phyloP scores from a whole-genome alignment of 768 basidiomycete genomes.

The Podaxis sp. region DNA sequence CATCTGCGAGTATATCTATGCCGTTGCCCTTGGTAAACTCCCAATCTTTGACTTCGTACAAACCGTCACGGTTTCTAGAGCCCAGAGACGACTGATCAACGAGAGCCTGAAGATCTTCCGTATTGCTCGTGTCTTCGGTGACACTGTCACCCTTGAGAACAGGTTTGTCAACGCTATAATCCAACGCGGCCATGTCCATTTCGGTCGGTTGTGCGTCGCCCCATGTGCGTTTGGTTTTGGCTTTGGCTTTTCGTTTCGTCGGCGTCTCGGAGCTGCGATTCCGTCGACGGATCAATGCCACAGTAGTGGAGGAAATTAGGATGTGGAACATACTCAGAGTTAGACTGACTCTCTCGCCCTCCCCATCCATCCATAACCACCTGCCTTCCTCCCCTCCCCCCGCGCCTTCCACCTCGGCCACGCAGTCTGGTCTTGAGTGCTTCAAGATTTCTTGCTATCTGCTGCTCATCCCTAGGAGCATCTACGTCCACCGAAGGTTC shows the following conservation, averaged over 20 bases:
- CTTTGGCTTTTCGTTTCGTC: slow-evolving; percentile 58
- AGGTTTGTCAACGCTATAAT: slow-evolving; percentile 72
- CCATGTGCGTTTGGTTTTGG: slow-evolving; percentile 89
- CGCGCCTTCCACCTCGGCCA: slow-evolving; percentile 65
- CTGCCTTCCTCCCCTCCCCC: slow-evolving; percentile 51
- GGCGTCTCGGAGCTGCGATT: slow-evolving; percentile 58
- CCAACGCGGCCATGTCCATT: slow-evolving; percentile 89
- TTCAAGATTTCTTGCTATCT: slow-evolving; percentile 90
- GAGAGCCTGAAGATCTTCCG: slow-evolving; percentile 55
- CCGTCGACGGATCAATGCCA: slow-evolving; percentile 3
- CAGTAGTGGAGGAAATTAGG: neutral
- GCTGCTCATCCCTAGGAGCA: slow-evolving; percentile 72
- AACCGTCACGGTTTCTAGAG: slow-evolving; percentile 66
- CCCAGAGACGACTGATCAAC: slow-evolving; percentile 78
- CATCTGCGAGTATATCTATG: slow-evolving; percentile 55
- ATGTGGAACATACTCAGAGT: slow-evolving; percentile 63
- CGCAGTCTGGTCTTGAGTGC: slow-evolving; percentile 85
- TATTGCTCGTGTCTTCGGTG: slow-evolving; percentile 29
- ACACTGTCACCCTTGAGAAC: slow-evolving; percentile 24
- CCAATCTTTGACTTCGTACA: slow-evolving; percentile 75
- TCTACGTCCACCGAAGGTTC: slow-evolving; percentile 38
- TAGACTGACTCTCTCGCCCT: slow-evolving; percentile 53
- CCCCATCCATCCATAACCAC: slow-evolving; percentile 43
- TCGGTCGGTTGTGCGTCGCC: slow-evolving; percentile 78
- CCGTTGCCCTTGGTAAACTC: slow-evolving; percentile 59